Evolutionary conservation across 768 basidiomycete species (phyloP).

Genomic region (Suillus discolor): DNA sequence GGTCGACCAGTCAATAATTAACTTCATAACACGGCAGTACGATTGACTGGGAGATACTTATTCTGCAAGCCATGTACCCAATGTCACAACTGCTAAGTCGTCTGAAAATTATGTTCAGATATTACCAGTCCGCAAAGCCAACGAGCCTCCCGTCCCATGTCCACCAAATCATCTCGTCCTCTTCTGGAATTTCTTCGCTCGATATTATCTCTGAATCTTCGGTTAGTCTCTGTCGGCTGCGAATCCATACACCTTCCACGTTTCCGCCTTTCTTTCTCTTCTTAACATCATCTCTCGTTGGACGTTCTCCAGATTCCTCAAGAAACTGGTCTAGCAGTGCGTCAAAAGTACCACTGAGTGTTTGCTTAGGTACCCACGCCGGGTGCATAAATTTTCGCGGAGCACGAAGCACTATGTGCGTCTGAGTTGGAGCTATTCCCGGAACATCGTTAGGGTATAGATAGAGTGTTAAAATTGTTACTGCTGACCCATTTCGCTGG

Average conservation of each 20-base stretch:
- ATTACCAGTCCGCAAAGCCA: constrained; percentile 51
- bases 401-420: constrained; percentile 48
- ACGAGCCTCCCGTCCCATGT: constrained; percentile 49
- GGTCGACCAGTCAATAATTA: neutral
- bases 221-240: constrained; percentile 21
- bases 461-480: neutral
- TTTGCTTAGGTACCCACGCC: constrained; percentile 50
- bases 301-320: constrained; percentile 22
- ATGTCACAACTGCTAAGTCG: neutral
- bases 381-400: constrained; percentile 50
- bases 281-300: constrained; percentile 22
- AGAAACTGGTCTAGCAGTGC: constrained; percentile 36
- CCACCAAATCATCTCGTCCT: constrained; percentile 56
- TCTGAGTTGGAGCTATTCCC: constrained; percentile 47
- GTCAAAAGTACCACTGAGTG: constrained; percentile 40
- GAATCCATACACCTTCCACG: constrained; percentile 47
- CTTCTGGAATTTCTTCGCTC: constrained; percentile 33
- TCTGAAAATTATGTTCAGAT: neutral
- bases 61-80: neutral
- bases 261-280: constrained; percentile 30
- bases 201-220: constrained; percentile 8
- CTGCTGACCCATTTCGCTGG: constrained; percentile 42
- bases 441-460: neutral
- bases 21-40: neutral
- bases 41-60: neutral